Percentiles rank a stretch among this genome's conserved stretches.
Evolutionary conservation across 1,284 basidiomycete genomes (phyloP).

Genomic region (Jaminaea rosea): DNA sequence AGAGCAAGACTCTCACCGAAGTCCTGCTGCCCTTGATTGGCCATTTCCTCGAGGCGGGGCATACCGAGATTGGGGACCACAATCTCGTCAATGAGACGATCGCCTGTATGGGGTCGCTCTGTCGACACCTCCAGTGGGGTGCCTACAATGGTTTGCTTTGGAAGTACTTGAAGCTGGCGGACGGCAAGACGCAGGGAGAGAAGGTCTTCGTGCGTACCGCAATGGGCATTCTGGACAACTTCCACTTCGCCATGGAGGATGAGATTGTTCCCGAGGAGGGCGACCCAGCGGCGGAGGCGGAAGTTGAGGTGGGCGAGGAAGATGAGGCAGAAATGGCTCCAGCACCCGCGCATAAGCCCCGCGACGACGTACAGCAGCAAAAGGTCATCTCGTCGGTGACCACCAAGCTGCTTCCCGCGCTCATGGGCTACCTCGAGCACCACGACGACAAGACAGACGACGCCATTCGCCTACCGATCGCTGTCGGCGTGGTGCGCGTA

Average conservation of each 20-base stretch:
- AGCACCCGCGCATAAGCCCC: background rate
- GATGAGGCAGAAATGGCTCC: slow-evolving; percentile 16
- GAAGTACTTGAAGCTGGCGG: slow-evolving; percentile 69
- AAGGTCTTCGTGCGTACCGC: slow-evolving; percentile 77
- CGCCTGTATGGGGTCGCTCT: slow-evolving; percentile 49
- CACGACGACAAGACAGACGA: slow-evolving; percentile 65
- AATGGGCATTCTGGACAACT: slow-evolving; percentile 77
- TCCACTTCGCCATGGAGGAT: slow-evolving; percentile 62
- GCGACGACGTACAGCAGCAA: background rate
- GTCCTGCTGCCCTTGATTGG: slow-evolving; percentile 79
- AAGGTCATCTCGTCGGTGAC: slow-evolving; percentile 70
- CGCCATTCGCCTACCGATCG: slow-evolving; percentile 63
- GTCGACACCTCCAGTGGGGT: slow-evolving; percentile 58
- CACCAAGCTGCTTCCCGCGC: slow-evolving; percentile 32
- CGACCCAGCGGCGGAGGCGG: slow-evolving; percentile 10
- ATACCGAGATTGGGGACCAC: slow-evolving; percentile 61
- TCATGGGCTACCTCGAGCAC: slow-evolving; percentile 50
- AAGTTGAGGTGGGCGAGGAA: slow-evolving; percentile 50
- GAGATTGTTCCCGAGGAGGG: background rate
- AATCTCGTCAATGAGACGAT: slow-evolving; percentile 88
- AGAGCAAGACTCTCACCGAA: slow-evolving; percentile 67
- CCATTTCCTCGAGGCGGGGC: slow-evolving; percentile 60
- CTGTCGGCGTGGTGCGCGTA: slow-evolving; percentile 77
- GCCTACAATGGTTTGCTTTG: slow-evolving; percentile 73
- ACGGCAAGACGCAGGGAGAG: slow-evolving; percentile 64